These are phyloP conservation scores for Scutellaria barbata DNA, from an alignment of 257 asterid species.

Conservation along the genomic window DNA sequence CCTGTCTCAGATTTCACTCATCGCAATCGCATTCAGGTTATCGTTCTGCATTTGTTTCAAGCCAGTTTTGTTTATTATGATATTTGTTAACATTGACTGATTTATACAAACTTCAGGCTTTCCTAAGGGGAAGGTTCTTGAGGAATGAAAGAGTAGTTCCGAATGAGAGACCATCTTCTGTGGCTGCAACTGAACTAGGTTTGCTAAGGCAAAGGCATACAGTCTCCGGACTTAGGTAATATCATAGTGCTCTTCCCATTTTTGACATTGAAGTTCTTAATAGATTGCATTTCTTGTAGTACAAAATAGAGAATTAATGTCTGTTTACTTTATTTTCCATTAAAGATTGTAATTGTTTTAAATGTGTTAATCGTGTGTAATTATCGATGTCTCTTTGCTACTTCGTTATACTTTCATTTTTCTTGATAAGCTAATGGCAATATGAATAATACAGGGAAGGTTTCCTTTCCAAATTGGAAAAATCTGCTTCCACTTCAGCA, in stretches of 20 bases:
- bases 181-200: conserved; percentile 75
- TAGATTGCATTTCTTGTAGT: not conserved
- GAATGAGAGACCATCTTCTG: conserved; percentile 62
- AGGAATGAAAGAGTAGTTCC: conserved; percentile 56
- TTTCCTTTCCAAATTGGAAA: conserved; percentile 70
- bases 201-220: conserved; percentile 74
- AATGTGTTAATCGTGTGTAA: not conserved
- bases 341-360: not conserved
- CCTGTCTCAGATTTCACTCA: conserved; percentile 83
- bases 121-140: conserved; percentile 82
- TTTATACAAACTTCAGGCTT: conserved; percentile 55
- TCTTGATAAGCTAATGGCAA: conserved; percentile 7
- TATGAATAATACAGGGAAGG: conserved; percentile 65
- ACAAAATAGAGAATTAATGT: not conserved
- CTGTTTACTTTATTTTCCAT: not conserved
- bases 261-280: not conserved
- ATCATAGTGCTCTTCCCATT: not conserved
- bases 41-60: conserved; percentile 4
- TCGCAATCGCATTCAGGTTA: conserved; percentile 93
- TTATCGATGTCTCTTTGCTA: not conserved
- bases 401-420: not conserved
- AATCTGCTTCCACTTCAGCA: conserved; percentile 45
- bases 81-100: conserved; percentile 16
- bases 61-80: conserved; percentile 5
- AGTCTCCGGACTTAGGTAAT: conserved; percentile 85